Base-by-base conservation (phyloP, 2,329 filamentous ascomycete genomes). In the Thelonectria blattea region DNA sequence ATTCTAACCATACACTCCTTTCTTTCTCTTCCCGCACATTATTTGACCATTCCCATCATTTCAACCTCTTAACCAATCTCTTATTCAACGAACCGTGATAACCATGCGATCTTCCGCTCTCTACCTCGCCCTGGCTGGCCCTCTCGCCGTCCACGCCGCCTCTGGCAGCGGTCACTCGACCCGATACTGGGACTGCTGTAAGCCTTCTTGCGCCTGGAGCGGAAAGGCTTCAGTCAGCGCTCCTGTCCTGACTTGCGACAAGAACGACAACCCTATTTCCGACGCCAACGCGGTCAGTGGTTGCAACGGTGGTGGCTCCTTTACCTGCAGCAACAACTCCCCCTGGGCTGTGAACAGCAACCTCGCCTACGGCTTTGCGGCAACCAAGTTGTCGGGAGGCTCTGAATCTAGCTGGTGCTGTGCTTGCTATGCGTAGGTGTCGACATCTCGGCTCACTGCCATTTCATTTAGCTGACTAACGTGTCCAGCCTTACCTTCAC, bases 131-230 rank as follows among this genome's bases (percentile, higher is more conserved):
- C 54, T 71, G 60, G 62, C 53, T 34, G 63, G 63, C 58, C 64
- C 68, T 47, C 60, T 70, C 51, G 63, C 61, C 42, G 64, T 70
- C 56, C 62, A 53, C 49, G 71, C 69, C 56, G 64, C 70, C 60
- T 73, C 71, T 55, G 71, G 71, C 53, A 66, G 58, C 30, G 72
- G 71, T n/a, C 62, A 65, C 20, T 71, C 69, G 27, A 70, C 65
- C 32, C 70, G 82, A 60, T 85, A 83, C 72, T 84, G 85, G 83
- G 88, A 91, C 73, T 91, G 88, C 79, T 91, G 88, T 78, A 91
- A 91, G 79, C 84, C 87, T 22, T 88, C 85, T 20, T 91, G 88
- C 72, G 80, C 80, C 3, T 86, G 87, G 87, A 71, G 79, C 14
- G 80, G 75, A 55, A 89, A 89, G 73, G 85, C 83, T 12, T 63